A percentile compares a stretch with the other conserved stretches of the same genome.
phyloP scores from a whole-genome alignment of 2,329 filamentous ascomycete species.

The Cladosporium phlei region DNA sequence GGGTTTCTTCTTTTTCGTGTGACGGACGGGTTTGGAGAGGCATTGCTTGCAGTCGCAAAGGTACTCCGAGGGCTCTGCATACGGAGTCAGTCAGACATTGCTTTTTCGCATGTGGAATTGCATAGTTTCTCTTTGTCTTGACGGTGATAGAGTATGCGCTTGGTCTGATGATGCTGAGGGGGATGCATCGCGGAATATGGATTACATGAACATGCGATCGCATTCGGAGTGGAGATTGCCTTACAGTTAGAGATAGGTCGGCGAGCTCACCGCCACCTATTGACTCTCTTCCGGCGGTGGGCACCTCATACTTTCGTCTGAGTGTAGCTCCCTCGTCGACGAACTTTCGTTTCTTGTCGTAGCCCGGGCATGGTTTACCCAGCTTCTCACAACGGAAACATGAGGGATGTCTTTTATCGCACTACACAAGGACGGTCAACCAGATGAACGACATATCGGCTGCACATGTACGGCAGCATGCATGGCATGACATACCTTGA shows the following conservation, averaged over 20 bases:
- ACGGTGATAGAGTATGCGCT: too few relatives aligned
- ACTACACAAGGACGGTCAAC: constrained; percentile 17
- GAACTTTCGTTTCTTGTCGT: constrained; percentile 34
- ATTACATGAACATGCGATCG: not conserved
- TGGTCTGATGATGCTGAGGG: too few relatives aligned
- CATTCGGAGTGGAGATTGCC: not conserved
- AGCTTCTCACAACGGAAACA: constrained; percentile 33
- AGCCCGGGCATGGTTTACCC: constrained; percentile 32
- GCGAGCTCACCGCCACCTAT: constrained; percentile 9
- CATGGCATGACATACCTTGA: constrained; percentile 29
- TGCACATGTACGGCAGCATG: not conserved
- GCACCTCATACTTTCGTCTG: constrained; percentile 28
- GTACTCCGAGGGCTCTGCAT: constrained; percentile 10
- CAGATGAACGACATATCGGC: not conserved
- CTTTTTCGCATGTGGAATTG: too few relatives aligned
- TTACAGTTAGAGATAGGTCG: constrained; percentile 12
- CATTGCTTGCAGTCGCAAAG: constrained; percentile 2
- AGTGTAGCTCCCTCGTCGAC: constrained; percentile 31
- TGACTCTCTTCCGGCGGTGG: not conserved
- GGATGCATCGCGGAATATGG: not conserved
- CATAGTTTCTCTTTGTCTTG: too few relatives aligned
- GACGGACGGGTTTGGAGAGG: constrained; percentile 3
- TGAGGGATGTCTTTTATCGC: constrained; percentile 29
- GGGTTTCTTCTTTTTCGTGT: constrained; percentile 3
- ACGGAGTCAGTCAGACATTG: not conserved